Evolutionary conservation across 208 protist species (phyloP), one percentile per base, ranked within the genome.

Genomic region (Spongospora subterranea): DNA sequence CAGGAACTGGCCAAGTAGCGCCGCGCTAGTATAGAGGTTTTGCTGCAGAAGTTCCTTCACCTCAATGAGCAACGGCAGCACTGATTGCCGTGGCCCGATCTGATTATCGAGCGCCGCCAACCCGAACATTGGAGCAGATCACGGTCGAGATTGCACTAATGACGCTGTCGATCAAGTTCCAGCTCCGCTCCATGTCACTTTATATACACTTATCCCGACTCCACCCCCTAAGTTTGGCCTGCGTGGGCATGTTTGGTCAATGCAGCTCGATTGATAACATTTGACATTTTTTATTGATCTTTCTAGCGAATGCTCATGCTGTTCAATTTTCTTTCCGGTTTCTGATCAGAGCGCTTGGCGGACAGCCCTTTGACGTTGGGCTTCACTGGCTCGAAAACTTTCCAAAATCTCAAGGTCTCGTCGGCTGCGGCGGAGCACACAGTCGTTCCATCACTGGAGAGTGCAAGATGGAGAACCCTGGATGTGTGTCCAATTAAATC

Each of bases 401-500:
- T 94, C 96, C 96, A 97, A 92, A 97, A 97, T 43, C 96, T 94
- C 0, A 98, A 91, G 0, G 95, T 96, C 92, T 97, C 96, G 90
- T 97, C 96, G 71, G 93, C 94, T 17, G 93, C 93, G n/a, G 92
- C 94, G 17, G 94, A 93, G 17, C 88, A 91, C 38, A 99, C 96
- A 0, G 96, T 98, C 91, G 97, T 94, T 40, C 98, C 98, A 92
- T 99, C 98, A 0, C 97, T 97, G 32, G 96, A 97, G 50, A 98
- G 93, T 17, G 98, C 97, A 88, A 98, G 95, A 93, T 99, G 97
- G 17, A 99, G 95, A 32, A 99, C 98, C 88, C 99, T 97, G 0
- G 94, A 96, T 0, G 96, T 98, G 95, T 99, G 98, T 0, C 98
- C 98, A 38, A 93, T 97, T n/a, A 99, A 94, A 92, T 99, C 98